A percentile compares a stretch with the other conserved stretches of the same genome.
Conservation (phyloP, 2,329 filamentous ascomycete genomes). For the Periconia sp. region DNA sequence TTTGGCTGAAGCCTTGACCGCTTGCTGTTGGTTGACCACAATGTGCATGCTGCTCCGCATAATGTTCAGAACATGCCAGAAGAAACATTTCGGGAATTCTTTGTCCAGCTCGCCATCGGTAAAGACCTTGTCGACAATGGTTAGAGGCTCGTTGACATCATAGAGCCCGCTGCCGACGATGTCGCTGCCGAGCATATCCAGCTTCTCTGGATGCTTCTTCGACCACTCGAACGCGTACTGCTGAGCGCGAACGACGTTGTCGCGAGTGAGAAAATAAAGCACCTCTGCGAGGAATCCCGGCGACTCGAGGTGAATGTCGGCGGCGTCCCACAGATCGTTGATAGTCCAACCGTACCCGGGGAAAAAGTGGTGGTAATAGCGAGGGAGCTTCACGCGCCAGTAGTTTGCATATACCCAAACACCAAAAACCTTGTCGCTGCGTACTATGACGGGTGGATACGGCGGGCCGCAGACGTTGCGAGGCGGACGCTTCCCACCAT, state of each 20-base stretch:
- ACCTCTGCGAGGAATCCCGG: constrained; percentile 33
- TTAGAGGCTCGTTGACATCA: constrained; percentile 22
- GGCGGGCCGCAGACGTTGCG: constrained; percentile 19
- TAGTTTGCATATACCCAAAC: constrained; percentile 26
- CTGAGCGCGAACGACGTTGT: constrained; percentile 26
- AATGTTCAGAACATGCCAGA: constrained; percentile 35
- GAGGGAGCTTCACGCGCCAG: constrained; percentile 30
- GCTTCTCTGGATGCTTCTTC: constrained; percentile 22
- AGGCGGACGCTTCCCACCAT: constrained; percentile 24
- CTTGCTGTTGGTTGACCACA: constrained; percentile 4
- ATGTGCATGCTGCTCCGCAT: constrained; percentile 27
- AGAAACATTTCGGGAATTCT: constrained; percentile 32
- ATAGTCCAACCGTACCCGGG: constrained; percentile 31
- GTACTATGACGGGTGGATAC: constrained; percentile 30
- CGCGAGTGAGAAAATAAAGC: constrained; percentile 31
- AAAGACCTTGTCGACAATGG: constrained; percentile 38
- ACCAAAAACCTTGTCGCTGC: constrained; percentile 21
- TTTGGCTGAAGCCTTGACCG: constrained; percentile 4
- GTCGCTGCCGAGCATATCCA: constrained; percentile 21
- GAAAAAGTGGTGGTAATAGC: constrained; percentile 34
- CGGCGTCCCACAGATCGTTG: constrained; percentile 41
- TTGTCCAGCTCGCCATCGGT: constrained; percentile 25
- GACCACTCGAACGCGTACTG: constrained; percentile 32
- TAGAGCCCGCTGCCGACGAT: constrained; percentile 23
- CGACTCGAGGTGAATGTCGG: constrained; percentile 41